Conservation (phyloP, 441 rosid genomes). For the Populus hybrid region DNA sequence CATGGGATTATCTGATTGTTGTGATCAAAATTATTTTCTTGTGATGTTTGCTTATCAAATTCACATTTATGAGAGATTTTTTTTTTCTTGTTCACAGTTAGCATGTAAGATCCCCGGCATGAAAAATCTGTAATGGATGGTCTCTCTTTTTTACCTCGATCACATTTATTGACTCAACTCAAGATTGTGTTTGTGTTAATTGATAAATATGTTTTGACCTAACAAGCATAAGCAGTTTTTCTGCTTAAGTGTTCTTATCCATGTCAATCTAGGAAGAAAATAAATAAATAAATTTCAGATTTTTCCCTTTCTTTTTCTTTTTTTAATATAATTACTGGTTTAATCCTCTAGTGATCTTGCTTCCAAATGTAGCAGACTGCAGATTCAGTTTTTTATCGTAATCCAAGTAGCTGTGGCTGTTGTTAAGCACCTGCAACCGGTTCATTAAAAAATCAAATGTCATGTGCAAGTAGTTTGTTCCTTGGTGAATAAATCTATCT, state of each 20-base stretch:
- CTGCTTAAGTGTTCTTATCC: background rate
- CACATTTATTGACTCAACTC: background rate
- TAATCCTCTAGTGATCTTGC: background rate
- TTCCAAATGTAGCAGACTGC: background rate
- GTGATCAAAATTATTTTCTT: background rate
- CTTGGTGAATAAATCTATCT: background rate
- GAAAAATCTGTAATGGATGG: background rate
- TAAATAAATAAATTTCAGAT: background rate
- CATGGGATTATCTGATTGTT: background rate
- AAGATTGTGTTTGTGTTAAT: background rate
- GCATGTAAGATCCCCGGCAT: background rate
- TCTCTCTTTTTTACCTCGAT: background rate
- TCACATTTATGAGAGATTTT: background rate
- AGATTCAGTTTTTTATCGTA: background rate
- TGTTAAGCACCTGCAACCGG: background rate
- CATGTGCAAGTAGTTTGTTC: background rate
- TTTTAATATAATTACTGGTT: background rate
- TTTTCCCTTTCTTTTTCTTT: background rate
- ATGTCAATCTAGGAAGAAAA: background rate
- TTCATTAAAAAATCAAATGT: background rate
- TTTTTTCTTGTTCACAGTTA: background rate
- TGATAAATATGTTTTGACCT: background rate
- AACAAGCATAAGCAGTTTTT: background rate
- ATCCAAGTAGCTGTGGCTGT: background rate
- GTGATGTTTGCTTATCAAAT: background rate